Evolutionary conservation across 805 yeast genomes (phyloP), one percentile per base, ranked within the genome.

Genomic region (Wickerhamomyces bisporus): DNA sequence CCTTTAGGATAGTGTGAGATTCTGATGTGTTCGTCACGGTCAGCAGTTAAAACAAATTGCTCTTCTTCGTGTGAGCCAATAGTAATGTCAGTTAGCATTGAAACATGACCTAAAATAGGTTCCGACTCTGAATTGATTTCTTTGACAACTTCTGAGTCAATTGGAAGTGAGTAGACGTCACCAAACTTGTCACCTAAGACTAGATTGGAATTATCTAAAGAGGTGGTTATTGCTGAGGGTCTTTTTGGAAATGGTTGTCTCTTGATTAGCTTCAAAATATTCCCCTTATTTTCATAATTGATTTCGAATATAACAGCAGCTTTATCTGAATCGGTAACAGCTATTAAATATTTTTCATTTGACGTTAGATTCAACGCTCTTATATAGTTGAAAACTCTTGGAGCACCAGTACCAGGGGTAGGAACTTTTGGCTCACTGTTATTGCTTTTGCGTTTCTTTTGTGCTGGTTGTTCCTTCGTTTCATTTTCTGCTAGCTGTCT

Each of bases 21-120:
- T 57, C 94, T 75, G 45, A 93, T 83, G 60, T 94, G 99, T 61
- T 93, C 99, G 61, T 93, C 99, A 62, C 98, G 75, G 64, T 93
- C 99, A 27, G 89, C 79, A 2, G 95, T 79, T 39, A 91, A 69
- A 13, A 89, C 58, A 42, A 62, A 82, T 31, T 59, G 64, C 42
- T 73, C 72, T 8, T 69, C 73, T 7, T 66, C 60, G 31, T 61
- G 57, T 3, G 52, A 49, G 11, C 71, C 66, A 20, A 79, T 64
- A 21, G 70, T 53, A 3, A 89, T 72, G 45, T 80, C 87, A n/a
- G 95, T 84, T 43, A 93, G 72, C 96, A 93, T 87, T 3, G 97
- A 89, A 5, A 93, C 98, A 61, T 93, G 99, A 7, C 99, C 99
- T 38, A 91, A 64, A 6, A 91, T 70, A 3, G 97, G 97, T 27